Conservation (phyloP, 805 yeast species). For the Lachancea sp. region DNA sequence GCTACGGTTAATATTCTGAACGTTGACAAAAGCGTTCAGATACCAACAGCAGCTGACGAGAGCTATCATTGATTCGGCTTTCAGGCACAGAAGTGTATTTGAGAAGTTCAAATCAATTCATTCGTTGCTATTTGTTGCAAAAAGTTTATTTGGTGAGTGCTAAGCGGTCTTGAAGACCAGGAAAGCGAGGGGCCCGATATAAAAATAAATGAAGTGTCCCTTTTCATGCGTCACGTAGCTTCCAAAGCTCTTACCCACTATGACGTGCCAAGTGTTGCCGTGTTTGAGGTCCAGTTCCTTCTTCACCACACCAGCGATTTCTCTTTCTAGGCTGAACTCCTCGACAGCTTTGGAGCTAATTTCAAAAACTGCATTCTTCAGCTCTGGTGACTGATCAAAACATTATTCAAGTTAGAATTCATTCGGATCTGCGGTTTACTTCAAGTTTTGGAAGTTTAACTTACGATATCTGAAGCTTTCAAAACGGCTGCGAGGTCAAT, state of each 20-base stretch:
- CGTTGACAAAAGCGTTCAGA: no score
- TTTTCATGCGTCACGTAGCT: constrained; percentile 74
- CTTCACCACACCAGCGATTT: constrained; percentile 59
- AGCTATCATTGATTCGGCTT: background rate
- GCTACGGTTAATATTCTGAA: background rate
- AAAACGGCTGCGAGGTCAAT: constrained; percentile 7
- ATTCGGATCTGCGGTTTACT: background rate
- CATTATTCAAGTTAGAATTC: background rate
- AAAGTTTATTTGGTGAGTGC: constrained; percentile 1
- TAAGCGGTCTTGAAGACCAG: constrained; percentile 63
- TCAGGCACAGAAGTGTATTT: no score
- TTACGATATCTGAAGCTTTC: constrained; percentile 31
- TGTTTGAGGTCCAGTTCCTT: constrained; percentile 54
- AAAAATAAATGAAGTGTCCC: constrained; percentile 65
- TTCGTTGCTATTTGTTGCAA: background rate
- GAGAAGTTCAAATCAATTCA: no score
- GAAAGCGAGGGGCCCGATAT: constrained; percentile 62
- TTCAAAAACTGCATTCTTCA: constrained; percentile 24
- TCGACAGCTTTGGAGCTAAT: constrained; percentile 20
- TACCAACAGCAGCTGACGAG: background rate
- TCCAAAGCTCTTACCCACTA: constrained; percentile 76
- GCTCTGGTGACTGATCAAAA: constrained; percentile 21
- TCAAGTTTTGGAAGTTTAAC: constrained; percentile 6
- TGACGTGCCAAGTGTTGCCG: constrained; percentile 76
- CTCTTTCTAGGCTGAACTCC: constrained; percentile 33